Conservation (phyloP, 768 basidiomycete species). For the Russula emetica region DNA sequence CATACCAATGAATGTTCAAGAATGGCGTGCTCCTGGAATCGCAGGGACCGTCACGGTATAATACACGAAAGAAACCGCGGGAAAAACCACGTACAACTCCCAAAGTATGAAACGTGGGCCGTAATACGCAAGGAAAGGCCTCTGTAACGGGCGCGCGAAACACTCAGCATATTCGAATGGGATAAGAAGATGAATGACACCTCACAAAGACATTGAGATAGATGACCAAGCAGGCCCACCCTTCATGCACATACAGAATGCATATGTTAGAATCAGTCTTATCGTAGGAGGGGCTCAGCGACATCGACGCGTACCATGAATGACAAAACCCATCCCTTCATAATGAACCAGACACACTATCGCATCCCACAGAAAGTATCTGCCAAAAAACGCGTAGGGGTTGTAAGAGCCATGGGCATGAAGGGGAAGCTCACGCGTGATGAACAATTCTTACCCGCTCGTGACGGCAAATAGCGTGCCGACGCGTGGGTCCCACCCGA, state of each 20-base stretch:
- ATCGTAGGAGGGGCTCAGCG: neutral
- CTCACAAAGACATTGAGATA: conserved; percentile 66
- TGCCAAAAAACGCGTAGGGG: conserved; percentile 30
- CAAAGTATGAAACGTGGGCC: conserved; percentile 74
- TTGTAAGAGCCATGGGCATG: neutral
- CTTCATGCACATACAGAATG: conserved; percentile 33
- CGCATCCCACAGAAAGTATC: conserved; percentile 83
- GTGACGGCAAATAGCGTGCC: conserved; percentile 65
- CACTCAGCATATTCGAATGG: neutral
- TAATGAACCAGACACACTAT: conserved; percentile 66
- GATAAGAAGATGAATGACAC: conserved; percentile 31
- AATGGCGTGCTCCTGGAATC: conserved; percentile 69
- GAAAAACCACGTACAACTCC: conserved; percentile 54
- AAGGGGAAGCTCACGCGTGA: neutral
- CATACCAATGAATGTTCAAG: conserved; percentile 82
- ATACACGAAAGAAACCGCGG: neutral
- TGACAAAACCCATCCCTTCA: conserved; percentile 66
- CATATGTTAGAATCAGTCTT: neutral
- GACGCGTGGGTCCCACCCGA: conserved; percentile 63
- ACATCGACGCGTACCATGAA: conserved; percentile 54
- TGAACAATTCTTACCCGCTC: conserved; percentile 50
- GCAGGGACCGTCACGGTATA: conserved; percentile 10
- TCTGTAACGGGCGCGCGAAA: conserved; percentile 30
- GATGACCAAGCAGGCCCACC: conserved; percentile 57
- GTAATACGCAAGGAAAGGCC: conserved; percentile 75